phyloP scores from a whole-genome alignment of 1,139 yeast species.

The Yarrowia galli region DNA sequence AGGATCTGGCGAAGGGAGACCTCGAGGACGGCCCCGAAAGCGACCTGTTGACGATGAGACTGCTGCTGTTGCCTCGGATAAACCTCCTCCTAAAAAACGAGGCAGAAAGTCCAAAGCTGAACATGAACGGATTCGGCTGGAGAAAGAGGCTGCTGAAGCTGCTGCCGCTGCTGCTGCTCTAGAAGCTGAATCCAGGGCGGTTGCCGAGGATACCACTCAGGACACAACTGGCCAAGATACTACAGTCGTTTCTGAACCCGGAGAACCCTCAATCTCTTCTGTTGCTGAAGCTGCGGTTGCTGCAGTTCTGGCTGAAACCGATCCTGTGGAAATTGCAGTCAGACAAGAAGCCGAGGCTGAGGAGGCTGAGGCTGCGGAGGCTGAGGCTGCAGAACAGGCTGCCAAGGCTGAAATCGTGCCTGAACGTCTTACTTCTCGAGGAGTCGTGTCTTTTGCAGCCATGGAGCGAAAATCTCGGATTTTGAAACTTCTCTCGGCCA shows the following conservation, averaged over 20 bases:
- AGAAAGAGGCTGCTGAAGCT: slow-evolving; percentile 30
- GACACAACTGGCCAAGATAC: background rate
- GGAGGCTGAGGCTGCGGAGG: background rate
- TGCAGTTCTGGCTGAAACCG: slow-evolving; percentile 22
- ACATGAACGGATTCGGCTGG: slow-evolving; percentile 11
- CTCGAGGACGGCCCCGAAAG: slow-evolving; percentile 50
- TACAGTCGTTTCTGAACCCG: background rate
- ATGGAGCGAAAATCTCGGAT: slow-evolving; percentile 50
- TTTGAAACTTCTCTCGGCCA: slow-evolving; percentile 47
- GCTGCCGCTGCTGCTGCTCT: slow-evolving; percentile 19
- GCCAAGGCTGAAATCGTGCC: too few relatives aligned
- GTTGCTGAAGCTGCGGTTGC: slow-evolving; percentile 12
- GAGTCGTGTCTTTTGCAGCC: slow-evolving; percentile 45
- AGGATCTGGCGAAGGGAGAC: slow-evolving; percentile 39
- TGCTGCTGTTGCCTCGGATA: background rate
- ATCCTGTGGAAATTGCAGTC: slow-evolving; percentile 21
- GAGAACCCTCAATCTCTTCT: background rate
- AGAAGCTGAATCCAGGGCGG: background rate
- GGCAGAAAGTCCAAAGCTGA: slow-evolving; percentile 36
- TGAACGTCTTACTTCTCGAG: background rate
- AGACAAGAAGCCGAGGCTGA: slow-evolving; percentile 16
- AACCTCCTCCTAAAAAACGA: slow-evolving; percentile 28
- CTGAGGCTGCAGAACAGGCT: background rate
- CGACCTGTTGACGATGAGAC: slow-evolving; percentile 38
- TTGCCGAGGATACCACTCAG: background rate